Conservation (phyloP, 2,329 filamentous ascomycete genomes). For the Ophiosphaerella herpotricha region DNA sequence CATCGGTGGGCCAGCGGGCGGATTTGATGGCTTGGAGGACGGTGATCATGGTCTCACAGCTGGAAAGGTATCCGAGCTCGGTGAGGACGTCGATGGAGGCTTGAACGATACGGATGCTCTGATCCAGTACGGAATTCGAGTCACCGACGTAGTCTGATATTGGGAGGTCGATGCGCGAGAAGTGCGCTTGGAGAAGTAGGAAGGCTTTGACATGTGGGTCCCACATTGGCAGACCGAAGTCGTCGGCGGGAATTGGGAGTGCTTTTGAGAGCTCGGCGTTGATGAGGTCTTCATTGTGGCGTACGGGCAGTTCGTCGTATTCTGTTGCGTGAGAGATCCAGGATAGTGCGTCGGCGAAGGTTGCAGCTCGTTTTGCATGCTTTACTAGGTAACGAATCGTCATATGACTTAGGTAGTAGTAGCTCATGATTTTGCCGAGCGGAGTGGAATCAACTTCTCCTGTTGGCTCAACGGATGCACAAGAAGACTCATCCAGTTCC, state of each 20-base stretch:
- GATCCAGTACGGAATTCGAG: constrained; percentile 84
- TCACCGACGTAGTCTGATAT: constrained; percentile 98
- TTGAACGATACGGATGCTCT: constrained; percentile 95
- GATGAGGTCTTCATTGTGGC: constrained; percentile 97
- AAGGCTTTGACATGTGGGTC: constrained; percentile 98
- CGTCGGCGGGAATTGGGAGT: constrained; percentile 69
- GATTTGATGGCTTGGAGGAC: constrained; percentile 92
- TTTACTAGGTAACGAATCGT: constrained; percentile 85
- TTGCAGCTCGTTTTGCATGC: constrained; percentile 74
- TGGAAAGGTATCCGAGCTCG: constrained; percentile 81
- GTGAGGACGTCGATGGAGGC: constrained; percentile 92
- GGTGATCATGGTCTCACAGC: constrained; percentile 78
- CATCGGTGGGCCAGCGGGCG: constrained; percentile 86
- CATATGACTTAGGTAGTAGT: constrained; percentile 94
- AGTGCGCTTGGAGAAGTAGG: constrained; percentile 89
- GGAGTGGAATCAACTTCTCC: constrained; percentile 89
- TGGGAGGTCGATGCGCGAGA: constrained; percentile 88
- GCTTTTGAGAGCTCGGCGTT: constrained; percentile 87
- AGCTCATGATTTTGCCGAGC: constrained; percentile 97
- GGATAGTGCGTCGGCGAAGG: constrained; percentile 79
- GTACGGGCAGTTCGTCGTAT: constrained; percentile 96
- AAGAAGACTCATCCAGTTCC: constrained; percentile 82
- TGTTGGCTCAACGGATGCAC: constrained; percentile 80
- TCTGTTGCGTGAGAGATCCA: constrained; percentile 95
- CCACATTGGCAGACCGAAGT: constrained; percentile 85